Conservation (phyloP, 805 yeast genomes). For the Candida chauliodis region DNA sequence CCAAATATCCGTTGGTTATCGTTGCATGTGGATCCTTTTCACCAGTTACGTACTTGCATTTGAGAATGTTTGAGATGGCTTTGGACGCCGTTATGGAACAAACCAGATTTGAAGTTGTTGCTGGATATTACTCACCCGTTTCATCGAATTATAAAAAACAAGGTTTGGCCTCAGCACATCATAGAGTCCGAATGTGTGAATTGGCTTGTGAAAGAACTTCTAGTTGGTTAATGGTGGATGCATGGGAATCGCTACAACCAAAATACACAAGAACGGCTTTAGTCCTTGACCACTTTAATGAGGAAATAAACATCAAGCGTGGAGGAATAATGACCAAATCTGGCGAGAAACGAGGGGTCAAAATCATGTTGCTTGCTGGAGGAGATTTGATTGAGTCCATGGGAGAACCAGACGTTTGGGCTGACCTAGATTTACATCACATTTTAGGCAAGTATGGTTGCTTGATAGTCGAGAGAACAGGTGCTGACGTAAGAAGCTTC, state of each 20-base stretch:
- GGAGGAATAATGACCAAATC: constrained; percentile 70
- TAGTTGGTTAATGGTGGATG: constrained; percentile 98
- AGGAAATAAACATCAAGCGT: constrained; percentile 85
- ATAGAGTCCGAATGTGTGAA: constrained; percentile 97
- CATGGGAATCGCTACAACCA: constrained; percentile 95
- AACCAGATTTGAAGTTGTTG: constrained; percentile 91
- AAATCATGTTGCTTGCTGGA: constrained; percentile 94
- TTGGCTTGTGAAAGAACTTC: constrained; percentile 95
- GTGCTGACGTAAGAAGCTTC: constrained; percentile 91
- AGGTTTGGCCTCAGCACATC: constrained; percentile 84
- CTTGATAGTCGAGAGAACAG: constrained; percentile 93
- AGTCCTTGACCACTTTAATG: constrained; percentile 93
- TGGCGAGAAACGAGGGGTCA: constrained; percentile 73
- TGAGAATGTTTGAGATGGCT: constrained; percentile 99
- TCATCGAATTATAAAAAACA: constrained; percentile 89
- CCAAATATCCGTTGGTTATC: constrained; percentile 84
- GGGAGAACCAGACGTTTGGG: constrained; percentile 99
- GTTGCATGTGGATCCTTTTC: constrained; percentile 98
- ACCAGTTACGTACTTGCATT: constrained; percentile 90
- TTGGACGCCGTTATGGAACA: constrained; percentile 87
- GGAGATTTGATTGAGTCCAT: constrained; percentile 96
- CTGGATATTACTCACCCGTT: constrained; percentile 95
- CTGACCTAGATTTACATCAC: constrained; percentile 91
- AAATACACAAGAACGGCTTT: constrained; percentile 90
- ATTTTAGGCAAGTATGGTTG: constrained; percentile 96